phyloP scores from a whole-genome alignment of 2,329 filamentous ascomycete species.

The Metarhizium brunneum region DNA sequence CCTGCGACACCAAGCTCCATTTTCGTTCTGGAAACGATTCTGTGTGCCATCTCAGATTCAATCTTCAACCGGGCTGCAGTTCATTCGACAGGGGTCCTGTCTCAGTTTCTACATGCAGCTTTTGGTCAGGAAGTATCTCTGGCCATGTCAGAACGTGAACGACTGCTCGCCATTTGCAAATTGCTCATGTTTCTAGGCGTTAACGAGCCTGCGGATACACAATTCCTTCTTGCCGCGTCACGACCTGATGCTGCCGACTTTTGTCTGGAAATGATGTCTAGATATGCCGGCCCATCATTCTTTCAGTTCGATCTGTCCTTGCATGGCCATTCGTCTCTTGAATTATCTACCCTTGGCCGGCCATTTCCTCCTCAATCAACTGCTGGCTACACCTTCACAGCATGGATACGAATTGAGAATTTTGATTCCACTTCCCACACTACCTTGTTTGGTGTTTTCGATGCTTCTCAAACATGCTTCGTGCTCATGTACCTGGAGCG shows the following conservation, averaged over 20 bases:
- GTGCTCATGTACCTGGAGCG: conserved; percentile 88
- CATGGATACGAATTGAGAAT: conserved; percentile 81
- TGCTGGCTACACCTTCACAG: conserved; percentile 80
- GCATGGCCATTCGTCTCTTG: conserved; percentile 81
- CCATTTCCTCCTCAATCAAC: conserved; percentile 73
- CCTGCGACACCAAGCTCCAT: conserved; percentile 46
- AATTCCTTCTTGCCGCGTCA: conserved; percentile 54
- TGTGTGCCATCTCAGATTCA: conserved; percentile 48
- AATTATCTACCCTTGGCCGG: conserved; percentile 76
- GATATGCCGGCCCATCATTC: conserved; percentile 69
- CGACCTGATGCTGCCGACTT: conserved; percentile 55
- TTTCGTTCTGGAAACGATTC: conserved; percentile 56
- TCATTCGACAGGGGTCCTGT: conserved; percentile 64
- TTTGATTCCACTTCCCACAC: conserved; percentile 84
- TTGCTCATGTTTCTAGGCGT: conserved; percentile 67
- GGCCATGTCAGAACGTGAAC: conserved; percentile 43
- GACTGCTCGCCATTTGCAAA: conserved; percentile 58
- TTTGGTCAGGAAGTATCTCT: conserved; percentile 45
- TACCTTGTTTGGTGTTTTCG: conserved; percentile 91
- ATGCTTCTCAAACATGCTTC: conserved; percentile 86
- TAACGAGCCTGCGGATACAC: conserved; percentile 71
- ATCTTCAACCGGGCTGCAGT: conserved; percentile 61
- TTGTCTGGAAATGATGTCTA: conserved; percentile 60
- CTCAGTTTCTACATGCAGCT: conserved; percentile 53
- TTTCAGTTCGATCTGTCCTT: conserved; percentile 91